These are phyloP conservation scores for Rubroboletus satanas DNA, from an alignment of 768 basidiomycete genomes.

Conservation along the genomic window DNA sequence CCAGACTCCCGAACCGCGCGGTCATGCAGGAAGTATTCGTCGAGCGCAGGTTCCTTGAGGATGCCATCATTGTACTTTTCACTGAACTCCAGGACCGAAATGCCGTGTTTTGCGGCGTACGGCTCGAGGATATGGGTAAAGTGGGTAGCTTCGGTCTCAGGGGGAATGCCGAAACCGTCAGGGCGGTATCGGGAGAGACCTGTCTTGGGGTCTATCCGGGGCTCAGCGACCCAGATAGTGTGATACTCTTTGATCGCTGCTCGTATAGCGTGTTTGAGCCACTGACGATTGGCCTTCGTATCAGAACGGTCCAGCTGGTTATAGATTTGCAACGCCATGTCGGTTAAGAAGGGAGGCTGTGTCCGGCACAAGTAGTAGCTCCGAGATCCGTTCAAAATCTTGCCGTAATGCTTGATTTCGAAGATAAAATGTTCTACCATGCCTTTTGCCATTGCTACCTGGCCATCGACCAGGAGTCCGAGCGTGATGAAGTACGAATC, in stretches of 20 bases:
- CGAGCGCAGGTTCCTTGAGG: conserved; percentile 81
- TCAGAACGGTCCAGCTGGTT: conserved; percentile 90
- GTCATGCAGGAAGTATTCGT: conserved; percentile 97
- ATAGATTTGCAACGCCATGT: conserved; percentile 97
- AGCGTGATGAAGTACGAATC: conserved; percentile 94
- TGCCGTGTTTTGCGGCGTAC: conserved; percentile 85
- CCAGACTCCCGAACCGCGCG: conserved; percentile 95
- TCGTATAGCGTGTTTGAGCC: conserved; percentile 94
- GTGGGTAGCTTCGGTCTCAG: conserved; percentile 97
- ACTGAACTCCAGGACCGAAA: conserved; percentile 94
- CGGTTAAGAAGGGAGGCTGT: conserved; percentile 97
- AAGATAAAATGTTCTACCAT: conserved; percentile 99
- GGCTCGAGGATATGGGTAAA: conserved; percentile 98
- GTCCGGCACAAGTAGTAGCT: conserved; percentile 94
- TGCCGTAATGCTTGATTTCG: conserved; percentile 96
- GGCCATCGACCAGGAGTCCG: conserved; percentile 91
- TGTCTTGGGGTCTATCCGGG: conserved; percentile 90
- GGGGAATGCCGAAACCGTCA: conserved; percentile 92
- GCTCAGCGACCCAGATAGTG: conserved; percentile 93
- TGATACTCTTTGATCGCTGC: conserved; percentile 99
- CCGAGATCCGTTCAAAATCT: conserved; percentile 94
- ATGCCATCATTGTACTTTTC: conserved; percentile 89
- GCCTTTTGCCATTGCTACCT: conserved; percentile 91
- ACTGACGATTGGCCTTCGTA: conserved; percentile 69
- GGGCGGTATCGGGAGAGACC: conserved; percentile 94